phyloP scores from a whole-genome alignment of 2,329 filamentous ascomycete species.

The Hansfordia pulvinata region DNA sequence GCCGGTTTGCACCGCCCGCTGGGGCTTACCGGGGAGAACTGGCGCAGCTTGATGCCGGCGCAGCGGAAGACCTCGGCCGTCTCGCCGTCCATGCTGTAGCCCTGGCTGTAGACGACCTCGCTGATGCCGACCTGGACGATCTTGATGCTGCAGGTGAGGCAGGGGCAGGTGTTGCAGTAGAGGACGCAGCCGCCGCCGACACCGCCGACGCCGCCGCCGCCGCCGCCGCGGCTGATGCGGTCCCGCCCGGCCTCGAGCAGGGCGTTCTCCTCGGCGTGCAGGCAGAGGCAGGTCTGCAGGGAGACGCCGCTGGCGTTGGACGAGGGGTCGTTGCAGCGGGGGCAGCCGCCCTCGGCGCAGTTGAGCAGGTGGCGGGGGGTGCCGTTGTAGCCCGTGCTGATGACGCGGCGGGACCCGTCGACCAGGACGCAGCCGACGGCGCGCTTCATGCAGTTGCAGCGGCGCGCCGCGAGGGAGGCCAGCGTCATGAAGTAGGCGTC shows the following conservation, averaged over 20 bases:
- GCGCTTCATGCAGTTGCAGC: conserved; percentile 97
- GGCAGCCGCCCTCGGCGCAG: conserved; percentile 85
- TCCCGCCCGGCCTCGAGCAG: conserved; percentile 88
- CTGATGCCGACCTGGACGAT: conserved; percentile 92
- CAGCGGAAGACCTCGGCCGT: conserved; percentile 71
- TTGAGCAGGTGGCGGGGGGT: conserved; percentile 83
- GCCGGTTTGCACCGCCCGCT: no score
- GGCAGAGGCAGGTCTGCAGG: conserved; percentile 78
- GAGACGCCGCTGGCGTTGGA: conserved; percentile 55
- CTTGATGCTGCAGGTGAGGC: conserved; percentile 95
- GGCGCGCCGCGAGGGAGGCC: conserved; percentile 78
- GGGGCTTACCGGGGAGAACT: conserved; percentile 77
- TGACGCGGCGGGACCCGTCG: conserved; percentile 64
- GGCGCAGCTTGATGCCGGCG: conserved; percentile 72
- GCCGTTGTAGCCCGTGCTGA: conserved; percentile 94
- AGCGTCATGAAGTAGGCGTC: conserved; percentile 97
- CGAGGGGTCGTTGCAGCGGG: conserved; percentile 67
- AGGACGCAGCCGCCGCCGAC: conserved; percentile 71
- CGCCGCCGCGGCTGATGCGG: conserved; percentile 66
- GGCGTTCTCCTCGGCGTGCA: conserved; percentile 98
- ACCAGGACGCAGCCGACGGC: conserved; percentile 92
- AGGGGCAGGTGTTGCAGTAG: conserved; percentile 95
- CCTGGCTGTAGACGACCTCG: conserved; percentile 88
- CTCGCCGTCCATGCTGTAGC: conserved; percentile 86
- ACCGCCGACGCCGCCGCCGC: conserved; percentile 82